Base-by-base conservation (phyloP, 768 basidiomycete genomes). In the Epithele typhae region DNA sequence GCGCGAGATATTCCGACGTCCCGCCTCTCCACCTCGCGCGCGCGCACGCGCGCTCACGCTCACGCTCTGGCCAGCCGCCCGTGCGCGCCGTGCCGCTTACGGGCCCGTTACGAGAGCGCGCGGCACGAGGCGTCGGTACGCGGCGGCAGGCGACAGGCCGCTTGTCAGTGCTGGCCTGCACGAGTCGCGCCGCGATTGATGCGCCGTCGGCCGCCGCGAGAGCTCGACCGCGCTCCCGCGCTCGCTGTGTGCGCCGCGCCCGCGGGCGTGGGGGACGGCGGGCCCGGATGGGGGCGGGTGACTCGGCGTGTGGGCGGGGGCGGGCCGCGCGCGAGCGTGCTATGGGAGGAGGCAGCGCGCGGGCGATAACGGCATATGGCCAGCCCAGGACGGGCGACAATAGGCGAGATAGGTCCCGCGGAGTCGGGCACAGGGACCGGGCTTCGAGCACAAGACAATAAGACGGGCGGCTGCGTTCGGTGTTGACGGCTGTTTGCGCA, bases 291-390 rank as follows among this genome's bases (percentile, higher is more conserved):
- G 23, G 51, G 51, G 24, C 42, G 33, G 27, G 35, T 59, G 58
- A 53, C 54, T 56, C 49, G 52, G 55, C 51, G 58, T 56, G 58
- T 39, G 53, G 52, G 54, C 34, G 40, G 39, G 38, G 46, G 42
- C 15, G 21, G 51, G 35, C 53, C 47, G 51, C 48, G 49, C 53
- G 55, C 53, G 47, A 37, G 46, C 43, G 53, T 40, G 51, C 42
- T 38, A 43, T 37, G 45, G 51, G 51, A 30, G 27, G 27, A 30
- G 7, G 27, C 27, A 7, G 8, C 39, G 43, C 40, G 37, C 12
- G 34, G 25, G 46, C 47, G 56, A 58, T 59, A 60, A 58, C 59
- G 52, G 59, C 56, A 55, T 51, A 44, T 32, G 52, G 40, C 46
- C 53, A 48, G 46, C 48, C 43, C 27, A 48, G 51, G n/a, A n/a